phyloP scores from a whole-genome alignment of 768 basidiomycete genomes.

The Pulveroboletus ravenelii region DNA sequence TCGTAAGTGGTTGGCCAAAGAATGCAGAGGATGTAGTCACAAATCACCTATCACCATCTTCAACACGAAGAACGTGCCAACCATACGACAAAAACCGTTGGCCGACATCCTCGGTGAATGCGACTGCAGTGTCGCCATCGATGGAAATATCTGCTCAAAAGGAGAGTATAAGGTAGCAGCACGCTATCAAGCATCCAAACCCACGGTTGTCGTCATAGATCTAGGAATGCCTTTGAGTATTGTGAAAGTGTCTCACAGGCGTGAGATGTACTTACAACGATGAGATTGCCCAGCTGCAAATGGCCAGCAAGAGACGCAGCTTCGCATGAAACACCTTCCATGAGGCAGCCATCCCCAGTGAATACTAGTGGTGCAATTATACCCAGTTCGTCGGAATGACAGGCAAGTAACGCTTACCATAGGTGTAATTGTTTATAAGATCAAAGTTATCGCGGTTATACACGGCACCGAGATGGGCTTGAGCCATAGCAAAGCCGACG shows the following conservation, averaged over 20 bases:
- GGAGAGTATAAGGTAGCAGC: conserved; percentile 4
- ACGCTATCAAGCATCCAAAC: conserved; percentile 24
- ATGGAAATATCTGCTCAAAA: conserved; percentile 78
- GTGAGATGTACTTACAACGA: conserved; percentile 58
- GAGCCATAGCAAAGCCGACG: conserved; percentile 90
- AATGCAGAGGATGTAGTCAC: neutral
- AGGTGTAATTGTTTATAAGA: conserved; percentile 83
- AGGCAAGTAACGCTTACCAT: conserved; percentile 46
- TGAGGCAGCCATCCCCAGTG: conserved; percentile 91
- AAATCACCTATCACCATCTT: conserved; percentile 70
- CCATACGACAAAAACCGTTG: conserved; percentile 87
- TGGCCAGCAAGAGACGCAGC: conserved; percentile 92
- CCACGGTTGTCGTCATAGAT: conserved; percentile 95
- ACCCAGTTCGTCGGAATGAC: conserved; percentile 1
- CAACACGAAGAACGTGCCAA: conserved; percentile 87
- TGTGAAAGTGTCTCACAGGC: conserved; percentile 6
- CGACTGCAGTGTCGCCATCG: conserved; percentile 85
- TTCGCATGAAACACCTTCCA: conserved; percentile 95
- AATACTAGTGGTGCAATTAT: conserved; percentile 51
- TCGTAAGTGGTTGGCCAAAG: conserved; percentile 6
- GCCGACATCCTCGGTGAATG: conserved; percentile 92
- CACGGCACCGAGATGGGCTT: conserved; percentile 83
- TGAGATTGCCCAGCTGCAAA: conserved; percentile 87
- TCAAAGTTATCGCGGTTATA: conserved; percentile 86
- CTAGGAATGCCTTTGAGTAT: conserved; percentile 35